phyloP scores from a whole-genome alignment of 306 rosid species.

The Trichosanthes truncata region DNA sequence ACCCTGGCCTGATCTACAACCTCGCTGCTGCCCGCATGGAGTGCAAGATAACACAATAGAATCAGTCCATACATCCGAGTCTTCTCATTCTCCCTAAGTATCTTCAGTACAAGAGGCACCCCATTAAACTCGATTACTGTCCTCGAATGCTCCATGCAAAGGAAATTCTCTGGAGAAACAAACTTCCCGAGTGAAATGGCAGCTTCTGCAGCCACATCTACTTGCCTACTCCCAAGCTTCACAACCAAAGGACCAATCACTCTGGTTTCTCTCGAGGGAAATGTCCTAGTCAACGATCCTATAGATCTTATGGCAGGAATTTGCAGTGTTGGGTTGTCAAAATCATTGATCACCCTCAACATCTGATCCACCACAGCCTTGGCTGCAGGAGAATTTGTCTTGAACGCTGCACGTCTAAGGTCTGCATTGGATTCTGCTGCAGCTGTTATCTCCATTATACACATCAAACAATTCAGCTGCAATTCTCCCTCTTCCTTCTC shows the following conservation, averaged over 20 bases:
- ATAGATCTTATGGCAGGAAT: conserved; percentile 58
- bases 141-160: conserved; percentile 58
- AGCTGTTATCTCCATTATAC: conserved; percentile 62
- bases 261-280: conserved; percentile 77
- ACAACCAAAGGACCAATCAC: conserved; percentile 50
- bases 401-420: conserved; percentile 64
- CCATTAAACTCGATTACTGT: conserved; percentile 52
- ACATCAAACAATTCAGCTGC: conserved; percentile 69
- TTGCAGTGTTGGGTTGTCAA: conserved; percentile 23
- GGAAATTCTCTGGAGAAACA: conserved; percentile 55
- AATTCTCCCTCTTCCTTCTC: conserved; percentile 49
- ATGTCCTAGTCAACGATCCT: conserved; percentile 77
- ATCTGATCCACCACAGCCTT: conserved; percentile 79
- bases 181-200: conserved; percentile 54
- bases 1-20: conserved; percentile 58
- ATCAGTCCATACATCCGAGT: conserved; percentile 38
- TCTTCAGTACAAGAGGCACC: conserved; percentile 42
- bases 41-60: conserved; percentile 73
- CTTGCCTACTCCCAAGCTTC: conserved; percentile 37
- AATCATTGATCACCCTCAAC: conserved; percentile 47
- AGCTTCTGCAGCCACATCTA: conserved; percentile 53
- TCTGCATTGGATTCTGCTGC: conserved; percentile 59
- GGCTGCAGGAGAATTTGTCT: conserved; percentile 52
- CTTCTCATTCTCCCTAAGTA: conserved; percentile 44
- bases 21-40: conserved; percentile 57